Evolutionary conservation across 352 stramenopile genomes (phyloP), one percentile per base, ranked within the genome.

Genomic region (Phytophthora citrophthora): DNA sequence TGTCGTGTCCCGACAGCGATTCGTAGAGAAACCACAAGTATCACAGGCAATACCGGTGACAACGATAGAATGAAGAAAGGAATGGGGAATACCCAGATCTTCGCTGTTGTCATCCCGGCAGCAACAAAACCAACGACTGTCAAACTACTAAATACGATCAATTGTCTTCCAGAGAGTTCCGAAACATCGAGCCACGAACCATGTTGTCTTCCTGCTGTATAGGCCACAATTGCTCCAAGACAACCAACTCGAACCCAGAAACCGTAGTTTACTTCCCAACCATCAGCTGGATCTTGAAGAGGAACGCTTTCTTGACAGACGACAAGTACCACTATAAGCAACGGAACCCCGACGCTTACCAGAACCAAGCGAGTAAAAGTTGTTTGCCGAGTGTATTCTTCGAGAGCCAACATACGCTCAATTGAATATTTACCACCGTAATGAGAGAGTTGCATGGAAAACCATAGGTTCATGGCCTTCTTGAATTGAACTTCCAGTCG

Each of bases 341-440:
- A 16, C 34, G 34, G 12, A 4, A 16, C 34, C 2, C 24, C 54
- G 15, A 29, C 20, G 44, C 34, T 49, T 12, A 66, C 40, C 2
- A 60, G 5, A 11, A 60, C 1, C 0, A 54, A 31, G 15, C 48
- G 48, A 16, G 20, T 7, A 3, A 65, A 12, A 8, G 49, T 48
- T 5, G 58, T 60, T 7, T 10, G 29, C 23, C 58, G 39, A 9
- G 40, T 60, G 15, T 60, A 60, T 26, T 66, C 58, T 7, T 66
- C 58, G 5, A 66, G 41, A 20, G 48, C 24, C 7, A 66, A 5
- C 58, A 60, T 54, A 10, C 41, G 48, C 12, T 66, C 58, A 18
- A 54, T 54, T 2, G 49, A 66, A 16, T 60, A 66, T 41, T 48
- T 59, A 1, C 58, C 49, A 53, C 57, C 57, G 20, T 47, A 64